These are phyloP conservation scores for Pontederia crassipes DNA, from an alignment of 176 grass and related monocot species.

Conservation along the genomic window DNA sequence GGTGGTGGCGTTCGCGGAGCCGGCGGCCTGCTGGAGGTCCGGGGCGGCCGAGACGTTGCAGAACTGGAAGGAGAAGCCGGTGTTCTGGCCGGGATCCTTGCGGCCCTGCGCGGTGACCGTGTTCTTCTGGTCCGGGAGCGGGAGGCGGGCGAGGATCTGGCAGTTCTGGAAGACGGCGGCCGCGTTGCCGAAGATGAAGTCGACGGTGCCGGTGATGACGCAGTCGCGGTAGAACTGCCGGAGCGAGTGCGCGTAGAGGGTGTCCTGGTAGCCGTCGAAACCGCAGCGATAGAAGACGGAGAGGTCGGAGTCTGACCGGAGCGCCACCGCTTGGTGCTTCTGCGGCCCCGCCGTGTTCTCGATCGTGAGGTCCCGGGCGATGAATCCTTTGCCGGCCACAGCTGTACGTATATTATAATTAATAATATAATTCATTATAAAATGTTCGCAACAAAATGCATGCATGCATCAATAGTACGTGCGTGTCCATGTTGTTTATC, in stretches of 20 bases:
- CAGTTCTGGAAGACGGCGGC: constrained; percentile 67
- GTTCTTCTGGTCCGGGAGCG: constrained; percentile 48
- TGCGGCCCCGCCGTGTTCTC: constrained; percentile 59
- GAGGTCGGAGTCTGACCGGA: constrained; percentile 63
- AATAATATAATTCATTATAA: not conserved
- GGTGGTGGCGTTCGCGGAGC: not conserved
- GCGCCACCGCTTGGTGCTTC: constrained; percentile 81
- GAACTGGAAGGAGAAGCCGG: constrained; percentile 64
- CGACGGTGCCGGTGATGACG: constrained; percentile 45
- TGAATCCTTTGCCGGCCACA: constrained; percentile 34
- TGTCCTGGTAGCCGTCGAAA: constrained; percentile 82
- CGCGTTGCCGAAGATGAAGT: constrained; percentile 92
- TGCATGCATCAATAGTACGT: too few species aligned
- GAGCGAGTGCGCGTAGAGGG: constrained; percentile 82
- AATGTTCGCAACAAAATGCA: not conserved
- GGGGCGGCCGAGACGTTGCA: constrained; percentile 41
- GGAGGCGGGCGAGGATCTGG: constrained; percentile 25
- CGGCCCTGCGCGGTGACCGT: constrained; percentile 59
- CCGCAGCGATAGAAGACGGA: constrained; percentile 75
- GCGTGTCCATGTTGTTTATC: too few species aligned
- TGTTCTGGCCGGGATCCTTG: constrained; percentile 47
- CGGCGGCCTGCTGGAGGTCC: not conserved
- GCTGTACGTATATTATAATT: not conserved
- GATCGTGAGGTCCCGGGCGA: constrained; percentile 61
- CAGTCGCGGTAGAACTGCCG: constrained; percentile 89